Conservation (phyloP, 768 basidiomycete genomes). For the Kwoniella europaea region DNA sequence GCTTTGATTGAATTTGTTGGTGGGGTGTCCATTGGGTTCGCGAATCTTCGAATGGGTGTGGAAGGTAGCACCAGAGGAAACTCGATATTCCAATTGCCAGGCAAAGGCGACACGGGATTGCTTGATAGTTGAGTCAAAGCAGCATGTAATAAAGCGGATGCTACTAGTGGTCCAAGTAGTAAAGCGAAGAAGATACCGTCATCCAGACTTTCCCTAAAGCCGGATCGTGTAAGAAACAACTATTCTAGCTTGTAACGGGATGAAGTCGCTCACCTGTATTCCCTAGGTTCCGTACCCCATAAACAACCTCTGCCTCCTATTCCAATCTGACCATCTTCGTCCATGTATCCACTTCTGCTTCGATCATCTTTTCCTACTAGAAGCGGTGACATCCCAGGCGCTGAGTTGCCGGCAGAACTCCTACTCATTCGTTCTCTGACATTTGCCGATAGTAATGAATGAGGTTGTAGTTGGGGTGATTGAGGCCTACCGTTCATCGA, state of each 20-base stretch:
- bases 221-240: constrained; percentile 4
- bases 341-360: not conserved
- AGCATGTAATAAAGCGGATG: constrained; percentile 68
- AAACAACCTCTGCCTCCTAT: constrained; percentile 48
- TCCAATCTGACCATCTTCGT: constrained; percentile 28
- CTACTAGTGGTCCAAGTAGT: constrained; percentile 80
- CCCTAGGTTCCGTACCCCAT: constrained; percentile 57
- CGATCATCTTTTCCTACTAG: not conserved
- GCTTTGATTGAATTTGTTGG: constrained; percentile 41
- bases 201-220: constrained; percentile 73
- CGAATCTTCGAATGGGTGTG: constrained; percentile 61
- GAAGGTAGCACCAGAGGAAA: constrained; percentile 65
- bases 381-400: constrained; percentile 8
- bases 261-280: constrained; percentile 50
- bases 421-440: constrained; percentile 23
- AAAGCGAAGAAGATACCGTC: constrained; percentile 85
- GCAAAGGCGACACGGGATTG: constrained; percentile 59
- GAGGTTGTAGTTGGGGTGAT: constrained; percentile 24
- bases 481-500: constrained; percentile 14
- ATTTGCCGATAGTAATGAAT: not conserved
- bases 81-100: constrained; percentile 78
- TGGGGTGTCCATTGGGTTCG: constrained; percentile 57
- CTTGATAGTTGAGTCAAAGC: constrained; percentile 59
- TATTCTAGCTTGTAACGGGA: not conserved
- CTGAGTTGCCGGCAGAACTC: constrained; percentile 5